Evolutionary conservation across 306 rosid genomes (phyloP).

Genomic region (Dalbergia cultrata): DNA sequence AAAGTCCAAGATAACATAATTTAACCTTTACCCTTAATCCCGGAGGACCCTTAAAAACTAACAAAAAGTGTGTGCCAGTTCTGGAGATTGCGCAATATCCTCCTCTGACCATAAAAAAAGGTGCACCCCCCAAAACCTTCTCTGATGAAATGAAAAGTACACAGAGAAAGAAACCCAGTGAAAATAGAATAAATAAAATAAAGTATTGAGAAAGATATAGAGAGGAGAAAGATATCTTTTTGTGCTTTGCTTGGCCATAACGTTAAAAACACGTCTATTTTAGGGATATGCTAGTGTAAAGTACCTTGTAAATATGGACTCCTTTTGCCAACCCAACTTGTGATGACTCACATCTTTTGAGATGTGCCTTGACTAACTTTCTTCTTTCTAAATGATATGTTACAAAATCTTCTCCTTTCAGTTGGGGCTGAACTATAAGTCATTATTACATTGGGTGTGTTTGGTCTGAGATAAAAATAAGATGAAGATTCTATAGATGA

Average conservation of each 20-base stretch:
- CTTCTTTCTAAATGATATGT: background rate
- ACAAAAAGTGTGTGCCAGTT: conserved; percentile 54
- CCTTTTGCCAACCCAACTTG: conserved; percentile 40
- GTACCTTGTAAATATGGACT: conserved; percentile 35
- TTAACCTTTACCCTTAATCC: conserved; percentile 80
- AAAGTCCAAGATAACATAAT: conserved; percentile 73
- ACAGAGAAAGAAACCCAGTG: background rate
- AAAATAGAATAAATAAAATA: background rate
- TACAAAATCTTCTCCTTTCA: background rate
- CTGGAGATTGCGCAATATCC: conserved; percentile 69
- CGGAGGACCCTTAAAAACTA: conserved; percentile 66
- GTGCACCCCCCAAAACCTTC: background rate
- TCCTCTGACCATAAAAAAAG: conserved; percentile 48
- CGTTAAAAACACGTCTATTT: conserved; percentile 12
- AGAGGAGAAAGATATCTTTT: conserved; percentile 26
- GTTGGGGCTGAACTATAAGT: no score
- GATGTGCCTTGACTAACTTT: conserved; percentile 46
- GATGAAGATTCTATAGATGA: no score
- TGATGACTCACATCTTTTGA: conserved; percentile 39
- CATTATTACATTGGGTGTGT: no score
- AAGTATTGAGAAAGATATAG: background rate
- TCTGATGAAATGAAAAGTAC: background rate
- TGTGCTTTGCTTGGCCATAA: conserved; percentile 31
- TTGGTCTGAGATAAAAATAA: no score
- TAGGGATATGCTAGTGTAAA: conserved; percentile 37